Percentiles rank a stretch among this genome's conserved stretches.
Conservation (phyloP, 306 rosid genomes). For the Vachellia pachyceras region DNA sequence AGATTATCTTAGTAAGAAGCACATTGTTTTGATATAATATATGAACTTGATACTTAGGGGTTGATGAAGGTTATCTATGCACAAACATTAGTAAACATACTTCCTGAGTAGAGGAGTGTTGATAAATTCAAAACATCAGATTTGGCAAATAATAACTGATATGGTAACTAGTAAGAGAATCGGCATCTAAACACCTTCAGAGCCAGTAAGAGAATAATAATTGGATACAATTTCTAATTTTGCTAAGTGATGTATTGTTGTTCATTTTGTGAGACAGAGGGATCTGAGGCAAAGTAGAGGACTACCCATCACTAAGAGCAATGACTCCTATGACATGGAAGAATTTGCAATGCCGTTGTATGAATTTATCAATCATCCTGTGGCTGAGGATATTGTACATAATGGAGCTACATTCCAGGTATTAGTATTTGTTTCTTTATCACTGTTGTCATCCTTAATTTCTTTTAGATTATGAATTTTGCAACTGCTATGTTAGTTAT, state of each 20-base stretch:
- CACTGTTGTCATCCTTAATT: constrained; percentile 27
- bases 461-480: constrained; percentile 25
- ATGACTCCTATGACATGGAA: constrained; percentile 70
- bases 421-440: constrained; percentile 33
- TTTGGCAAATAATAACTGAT: not conserved
- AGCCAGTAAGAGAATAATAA: not conserved
- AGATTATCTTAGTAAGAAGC: not conserved
- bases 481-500: not conserved
- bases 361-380: constrained; percentile 74
- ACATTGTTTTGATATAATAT: not conserved
- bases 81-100: not conserved
- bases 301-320: constrained; percentile 34
- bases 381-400: constrained; percentile 78
- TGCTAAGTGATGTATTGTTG: constrained; percentile 3
- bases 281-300: constrained; percentile 56
- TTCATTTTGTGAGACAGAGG: constrained; percentile 57
- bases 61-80: not conserved
- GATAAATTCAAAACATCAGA: not conserved
- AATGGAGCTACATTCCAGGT: constrained; percentile 99
- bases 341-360: constrained; percentile 83
- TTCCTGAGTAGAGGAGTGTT: not conserved
- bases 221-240: not conserved
- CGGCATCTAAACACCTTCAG: not conserved
- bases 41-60: not conserved
- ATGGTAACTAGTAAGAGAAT: not conserved